phyloP scores from a whole-genome alignment of 345 rosid genomes.

The Salix brachista region DNA sequence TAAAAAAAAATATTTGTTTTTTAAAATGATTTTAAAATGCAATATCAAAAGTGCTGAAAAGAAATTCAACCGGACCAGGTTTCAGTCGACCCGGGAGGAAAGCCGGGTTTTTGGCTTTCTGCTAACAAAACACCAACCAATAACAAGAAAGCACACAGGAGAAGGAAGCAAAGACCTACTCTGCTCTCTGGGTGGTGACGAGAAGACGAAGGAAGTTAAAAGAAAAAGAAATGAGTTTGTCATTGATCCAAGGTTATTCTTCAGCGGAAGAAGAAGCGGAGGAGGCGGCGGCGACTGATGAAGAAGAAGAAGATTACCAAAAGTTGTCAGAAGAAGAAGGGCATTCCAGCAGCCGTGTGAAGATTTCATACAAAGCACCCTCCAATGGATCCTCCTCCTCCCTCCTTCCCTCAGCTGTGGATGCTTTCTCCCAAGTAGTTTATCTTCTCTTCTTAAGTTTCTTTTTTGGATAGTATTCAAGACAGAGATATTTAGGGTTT shows the following conservation, averaged over 20 bases:
- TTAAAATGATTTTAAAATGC: too few relatives aligned
- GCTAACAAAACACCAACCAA: too few relatives aligned
- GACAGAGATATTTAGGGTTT: background rate
- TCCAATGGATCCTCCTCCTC: conserved; percentile 38
- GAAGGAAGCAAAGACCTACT: too few relatives aligned
- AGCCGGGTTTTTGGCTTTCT: too few relatives aligned
- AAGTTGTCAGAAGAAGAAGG: conserved; percentile 56
- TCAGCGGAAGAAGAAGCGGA: conserved; percentile 75
- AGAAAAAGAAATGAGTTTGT: conserved; percentile 54
- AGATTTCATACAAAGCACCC: conserved; percentile 32
- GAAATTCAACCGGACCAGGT: too few relatives aligned
- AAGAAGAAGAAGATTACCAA: conserved; percentile 14
- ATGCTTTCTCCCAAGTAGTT: conserved; percentile 73
- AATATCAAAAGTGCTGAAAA: too few relatives aligned
- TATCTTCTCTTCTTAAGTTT: background rate
- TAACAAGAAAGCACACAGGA: too few relatives aligned
- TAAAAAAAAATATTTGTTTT: too few relatives aligned
- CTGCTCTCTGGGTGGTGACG: too few relatives aligned
- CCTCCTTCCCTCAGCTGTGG: conserved; percentile 78
- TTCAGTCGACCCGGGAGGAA: too few relatives aligned
- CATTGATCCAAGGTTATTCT: conserved; percentile 77
- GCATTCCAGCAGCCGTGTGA: conserved; percentile 17
- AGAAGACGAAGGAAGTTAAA: background rate
- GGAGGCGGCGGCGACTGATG: conserved; percentile 13
- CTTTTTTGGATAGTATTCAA: background rate